Base-by-base conservation (phyloP, 2,329 filamentous ascomycete species). In the Scedosporium apiospermum region DNA sequence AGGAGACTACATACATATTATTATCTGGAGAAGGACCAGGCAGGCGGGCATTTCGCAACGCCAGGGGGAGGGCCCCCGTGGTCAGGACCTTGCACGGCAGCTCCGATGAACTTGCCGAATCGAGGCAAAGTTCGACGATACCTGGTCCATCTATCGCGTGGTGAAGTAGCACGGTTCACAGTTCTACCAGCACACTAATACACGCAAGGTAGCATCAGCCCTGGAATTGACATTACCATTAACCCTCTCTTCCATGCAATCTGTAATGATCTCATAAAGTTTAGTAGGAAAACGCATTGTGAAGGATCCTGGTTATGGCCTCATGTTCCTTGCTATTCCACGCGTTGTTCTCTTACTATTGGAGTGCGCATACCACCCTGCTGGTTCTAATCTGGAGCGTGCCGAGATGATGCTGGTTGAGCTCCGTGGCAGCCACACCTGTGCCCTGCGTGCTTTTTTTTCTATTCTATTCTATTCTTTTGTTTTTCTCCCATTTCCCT, bases 281-380 rank as follows among this genome's bases (percentile, higher is more conserved):
- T 27, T 23, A 23, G 51, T 55, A 23, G 51, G 34, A 38, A 55
- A 55, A 26, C 51, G 51, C 51, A 55, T 55, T 55, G 51, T 23
- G 51, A 55, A 55, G 51, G 51, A 55, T 55, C 51, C 51, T 55
- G 51, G 51, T 23, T 27, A 55, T 55, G 51, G 51, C 51, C 51
- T 55, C 51, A 55, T 55, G 51, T 55, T 55, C 51, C 51, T 55
- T 55, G 51, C 51, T 55, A 23, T 55, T 55, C 23, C 51, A 55
- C 51, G 23, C 51, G 18, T 55, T 55, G 6, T 26, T 55, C 18
- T 49, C 44, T 49, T 49, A 49, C 44, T 49, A 21, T 49, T 49
- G 44, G 44, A 18, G 18, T 21, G 44, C 6, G 34, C 34, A 38
- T 38, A 38, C 34, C 34, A 38, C 34, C 34, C 34, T 38, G 34